phyloP scores from a whole-genome alignment of 208 protist species.

The Trypanosoma congolense region DNA sequence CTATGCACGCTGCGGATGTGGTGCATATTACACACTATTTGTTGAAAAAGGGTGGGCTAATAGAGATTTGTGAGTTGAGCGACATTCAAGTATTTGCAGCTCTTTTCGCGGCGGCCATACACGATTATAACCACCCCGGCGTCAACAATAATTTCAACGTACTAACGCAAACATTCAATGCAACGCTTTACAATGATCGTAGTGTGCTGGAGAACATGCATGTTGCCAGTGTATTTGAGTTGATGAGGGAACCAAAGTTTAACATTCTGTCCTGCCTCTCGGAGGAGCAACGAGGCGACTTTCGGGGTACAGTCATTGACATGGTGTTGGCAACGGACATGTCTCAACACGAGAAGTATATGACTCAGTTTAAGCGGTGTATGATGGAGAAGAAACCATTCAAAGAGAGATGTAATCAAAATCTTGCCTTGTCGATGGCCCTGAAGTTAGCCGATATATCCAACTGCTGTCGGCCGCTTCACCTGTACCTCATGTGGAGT shows the following conservation, averaged over 20 bases:
- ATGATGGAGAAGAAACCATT: constrained; percentile 62
- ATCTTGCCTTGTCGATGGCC: constrained; percentile 82
- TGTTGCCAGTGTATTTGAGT: constrained; percentile 83
- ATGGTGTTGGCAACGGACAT: constrained; percentile 95
- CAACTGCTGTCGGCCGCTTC: constrained; percentile 85
- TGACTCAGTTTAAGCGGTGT: constrained; percentile 61
- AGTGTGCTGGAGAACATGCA: constrained; percentile 96
- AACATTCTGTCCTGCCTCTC: constrained; percentile 82
- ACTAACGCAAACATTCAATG: constrained; percentile 77
- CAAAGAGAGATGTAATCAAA: constrained; percentile 73
- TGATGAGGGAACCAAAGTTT: constrained; percentile 81
- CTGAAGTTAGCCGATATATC: constrained; percentile 95
- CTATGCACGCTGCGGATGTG: constrained; percentile 91
- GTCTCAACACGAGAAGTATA: constrained; percentile 83
- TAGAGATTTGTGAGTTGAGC: constrained; percentile 61
- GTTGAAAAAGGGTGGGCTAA: constrained; percentile 63
- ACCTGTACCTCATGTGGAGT: constrained; percentile 90
- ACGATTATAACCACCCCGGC: constrained; percentile 97
- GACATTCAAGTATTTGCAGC: constrained; percentile 86
- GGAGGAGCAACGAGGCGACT: constrained; percentile 71
- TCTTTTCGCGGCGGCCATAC: constrained; percentile 90
- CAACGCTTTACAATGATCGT: constrained; percentile 93
- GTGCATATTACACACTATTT: constrained; percentile 88
- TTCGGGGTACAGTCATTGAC: constrained; percentile 86
- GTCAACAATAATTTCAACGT: constrained; percentile 92